phyloP scores from a whole-genome alignment of 345 rosid species.

The Syzygium oleosum region DNA sequence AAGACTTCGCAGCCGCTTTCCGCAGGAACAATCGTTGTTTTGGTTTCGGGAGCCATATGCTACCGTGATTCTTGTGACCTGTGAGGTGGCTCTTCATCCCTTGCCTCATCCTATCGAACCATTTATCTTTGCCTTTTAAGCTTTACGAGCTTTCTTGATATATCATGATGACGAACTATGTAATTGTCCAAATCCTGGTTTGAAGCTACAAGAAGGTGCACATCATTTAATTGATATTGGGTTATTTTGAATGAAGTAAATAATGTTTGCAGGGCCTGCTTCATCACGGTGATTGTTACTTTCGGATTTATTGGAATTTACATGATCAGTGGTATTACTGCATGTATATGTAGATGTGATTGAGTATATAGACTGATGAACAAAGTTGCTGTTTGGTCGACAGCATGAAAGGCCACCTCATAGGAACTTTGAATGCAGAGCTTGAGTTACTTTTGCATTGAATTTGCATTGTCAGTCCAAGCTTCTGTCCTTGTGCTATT shows the following conservation, averaged over 20 bases:
- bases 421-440: not conserved
- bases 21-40: slow-evolving; percentile 72
- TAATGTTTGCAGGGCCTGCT: not conserved
- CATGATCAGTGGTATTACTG: not conserved
- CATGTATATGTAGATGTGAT: not conserved
- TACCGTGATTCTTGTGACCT: slow-evolving; percentile 80
- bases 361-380: not conserved
- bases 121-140: not conserved
- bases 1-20: slow-evolving; percentile 87
- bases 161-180: not conserved
- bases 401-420: not conserved
- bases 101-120: not conserved
- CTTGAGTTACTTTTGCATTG: not conserved
- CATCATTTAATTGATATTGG: not conserved
- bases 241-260: not conserved
- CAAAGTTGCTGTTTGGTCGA: not conserved
- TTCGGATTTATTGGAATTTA: not conserved
- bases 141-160: not conserved
- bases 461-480: not conserved
- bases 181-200: not conserved
- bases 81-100: slow-evolving; percentile 56
- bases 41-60: slow-evolving; percentile 97
- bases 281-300: not conserved
- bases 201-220: not conserved
- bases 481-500: not conserved